These are phyloP conservation scores for Plasmodium malariae DNA, from an alignment of 169 alveolate genomes.

Conservation along the genomic window DNA sequence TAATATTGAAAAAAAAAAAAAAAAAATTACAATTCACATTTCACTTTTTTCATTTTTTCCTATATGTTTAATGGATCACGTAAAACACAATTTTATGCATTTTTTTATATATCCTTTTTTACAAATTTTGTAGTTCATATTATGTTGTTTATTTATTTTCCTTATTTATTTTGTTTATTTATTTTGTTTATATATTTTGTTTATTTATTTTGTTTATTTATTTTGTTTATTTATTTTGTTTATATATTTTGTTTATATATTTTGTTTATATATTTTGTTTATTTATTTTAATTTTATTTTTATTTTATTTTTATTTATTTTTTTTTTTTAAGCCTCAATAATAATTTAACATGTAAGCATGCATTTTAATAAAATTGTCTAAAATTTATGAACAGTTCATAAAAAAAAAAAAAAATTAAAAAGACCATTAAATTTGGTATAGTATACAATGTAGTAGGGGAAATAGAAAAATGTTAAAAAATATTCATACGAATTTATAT, in stretches of 20 bases:
- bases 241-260: background rate
- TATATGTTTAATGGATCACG: too few relatives aligned
- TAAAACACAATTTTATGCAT: too few relatives aligned
- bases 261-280: background rate
- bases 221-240: background rate
- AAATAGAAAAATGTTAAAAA: too few relatives aligned
- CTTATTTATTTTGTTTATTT: too few relatives aligned
- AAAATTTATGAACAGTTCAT: slow-evolving; percentile 51
- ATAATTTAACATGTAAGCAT: slow-evolving; percentile 22
- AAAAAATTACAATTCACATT: background rate
- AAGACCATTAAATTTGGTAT: background rate
- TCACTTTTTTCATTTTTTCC: too few relatives aligned
- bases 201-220: too few relatives aligned
- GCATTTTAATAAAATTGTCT: slow-evolving; percentile 62
- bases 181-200: background rate
- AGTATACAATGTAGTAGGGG: too few relatives aligned
- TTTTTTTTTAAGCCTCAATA: background rate
- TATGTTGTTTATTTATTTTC: too few relatives aligned
- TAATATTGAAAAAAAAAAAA: background rate
- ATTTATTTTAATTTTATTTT: background rate
- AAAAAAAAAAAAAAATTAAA: slow-evolving; percentile 7
- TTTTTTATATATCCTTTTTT: too few relatives aligned
- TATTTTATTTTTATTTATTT: slow-evolving; percentile 19
- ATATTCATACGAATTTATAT: too few relatives aligned
- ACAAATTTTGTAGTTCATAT: too few relatives aligned